Conservation (phyloP, 106 monocot species). For the Allium sativum region DNA sequence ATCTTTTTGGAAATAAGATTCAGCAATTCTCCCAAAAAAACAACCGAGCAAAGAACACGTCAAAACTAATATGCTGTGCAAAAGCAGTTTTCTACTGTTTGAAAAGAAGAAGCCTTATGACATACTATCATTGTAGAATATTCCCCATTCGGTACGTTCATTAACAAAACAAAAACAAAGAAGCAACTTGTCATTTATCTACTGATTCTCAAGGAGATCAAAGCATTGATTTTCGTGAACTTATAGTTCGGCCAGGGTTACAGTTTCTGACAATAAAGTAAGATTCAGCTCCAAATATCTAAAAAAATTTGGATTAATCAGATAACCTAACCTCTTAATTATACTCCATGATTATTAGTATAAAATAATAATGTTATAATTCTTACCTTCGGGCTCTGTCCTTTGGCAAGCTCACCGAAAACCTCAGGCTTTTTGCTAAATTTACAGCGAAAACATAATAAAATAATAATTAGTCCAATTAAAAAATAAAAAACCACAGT, state of each 20-base stretch:
- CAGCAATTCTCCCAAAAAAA: too few species aligned
- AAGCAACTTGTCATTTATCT: neutral
- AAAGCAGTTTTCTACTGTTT: neutral
- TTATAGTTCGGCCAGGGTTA: neutral
- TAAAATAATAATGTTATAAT: neutral
- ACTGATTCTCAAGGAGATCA: neutral
- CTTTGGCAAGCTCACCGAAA: conserved; percentile 34
- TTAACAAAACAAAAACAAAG: neutral
- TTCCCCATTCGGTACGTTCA: neutral
- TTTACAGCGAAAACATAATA: neutral
- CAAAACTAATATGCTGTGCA: neutral
- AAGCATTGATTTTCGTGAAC: neutral
- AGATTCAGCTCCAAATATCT: neutral
- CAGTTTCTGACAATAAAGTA: neutral
- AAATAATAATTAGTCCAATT: neutral
- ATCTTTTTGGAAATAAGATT: too few species aligned
- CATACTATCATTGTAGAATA: too few species aligned
- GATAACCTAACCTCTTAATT: neutral
- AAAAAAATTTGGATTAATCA: neutral
- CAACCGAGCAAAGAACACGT: too few species aligned
- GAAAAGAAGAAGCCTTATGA: neutral
- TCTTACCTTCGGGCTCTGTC: conserved; percentile 52
- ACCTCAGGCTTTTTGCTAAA: conserved; percentile 63
- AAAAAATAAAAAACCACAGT: neutral
- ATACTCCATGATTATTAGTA: neutral